A percentile compares a stretch with the other conserved stretches of the same genome.
phyloP scores from a whole-genome alignment of 2,329 filamentous ascomycete genomes.

The Plectosphaerella sp. region DNA sequence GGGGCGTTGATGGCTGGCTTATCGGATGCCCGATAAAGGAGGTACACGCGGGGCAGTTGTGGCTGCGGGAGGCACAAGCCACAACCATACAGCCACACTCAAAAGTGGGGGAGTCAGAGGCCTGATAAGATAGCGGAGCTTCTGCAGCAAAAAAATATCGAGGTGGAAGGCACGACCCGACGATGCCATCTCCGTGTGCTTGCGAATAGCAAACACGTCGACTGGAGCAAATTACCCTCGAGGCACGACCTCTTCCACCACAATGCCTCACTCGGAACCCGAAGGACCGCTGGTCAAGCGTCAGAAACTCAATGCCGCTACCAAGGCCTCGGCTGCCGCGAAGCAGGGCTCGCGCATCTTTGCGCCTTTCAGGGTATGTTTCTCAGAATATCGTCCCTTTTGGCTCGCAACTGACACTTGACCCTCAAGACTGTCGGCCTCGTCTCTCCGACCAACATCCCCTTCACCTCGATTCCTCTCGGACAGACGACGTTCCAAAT shows the following conservation, averaged over 20 bases:
- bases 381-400: constrained; percentile 2
- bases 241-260: constrained; percentile 12
- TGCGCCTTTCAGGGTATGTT: constrained; percentile 80
- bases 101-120: background rate
- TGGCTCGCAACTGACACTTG: constrained; percentile 2
- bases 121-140: background rate
- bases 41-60: background rate
- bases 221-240: background rate
- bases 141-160: constrained; percentile 2
- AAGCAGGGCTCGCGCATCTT: constrained; percentile 72
- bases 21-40: background rate
- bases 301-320: constrained; percentile 56
- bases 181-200: background rate
- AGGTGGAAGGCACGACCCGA: constrained; percentile 4
- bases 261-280: constrained; percentile 54
- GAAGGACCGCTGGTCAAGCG: constrained; percentile 69
- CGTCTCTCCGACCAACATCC: constrained; percentile 84
- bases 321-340: constrained; percentile 31
- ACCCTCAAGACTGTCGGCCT: constrained; percentile 74
- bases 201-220: constrained; percentile 5
- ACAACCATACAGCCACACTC: background rate
- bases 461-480: constrained; percentile 82
- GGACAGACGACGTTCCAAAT: constrained; percentile 97
- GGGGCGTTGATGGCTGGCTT: background rate
- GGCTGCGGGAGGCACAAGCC: background rate